Evolutionary conservation across 2,329 filamentous ascomycete species (phyloP).

Genomic region (Ascochyta clinopodiicola): DNA sequence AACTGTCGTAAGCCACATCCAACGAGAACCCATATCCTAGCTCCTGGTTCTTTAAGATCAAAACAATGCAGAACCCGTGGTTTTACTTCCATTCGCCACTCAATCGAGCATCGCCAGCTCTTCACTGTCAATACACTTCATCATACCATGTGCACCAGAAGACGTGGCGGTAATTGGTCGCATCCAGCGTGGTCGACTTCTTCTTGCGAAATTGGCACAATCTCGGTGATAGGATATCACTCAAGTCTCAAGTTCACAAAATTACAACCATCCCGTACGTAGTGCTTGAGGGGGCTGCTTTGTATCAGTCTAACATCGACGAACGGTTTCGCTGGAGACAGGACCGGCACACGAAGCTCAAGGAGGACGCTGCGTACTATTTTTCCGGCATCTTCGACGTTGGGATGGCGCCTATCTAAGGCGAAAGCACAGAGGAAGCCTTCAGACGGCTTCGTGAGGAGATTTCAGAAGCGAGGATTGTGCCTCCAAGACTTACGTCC

Average conservation of each 20-base stretch:
- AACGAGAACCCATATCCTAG: too few species aligned
- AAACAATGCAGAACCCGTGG: too few species aligned
- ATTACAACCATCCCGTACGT: slow-evolving; percentile 17
- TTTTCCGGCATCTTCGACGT: background rate
- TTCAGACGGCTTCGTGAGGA: slow-evolving; percentile 19
- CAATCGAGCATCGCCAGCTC: too few species aligned
- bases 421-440: slow-evolving; percentile 8
- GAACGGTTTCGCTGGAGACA: background rate
- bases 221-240: background rate
- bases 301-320: background rate
- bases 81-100: too few species aligned
- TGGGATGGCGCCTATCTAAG: slow-evolving; percentile 6
- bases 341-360: background rate
- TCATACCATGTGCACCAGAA: too few species aligned
- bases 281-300: background rate
- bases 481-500: slow-evolving; percentile 2
- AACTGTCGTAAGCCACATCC: too few species aligned
- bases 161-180: too few species aligned
- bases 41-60: too few species aligned
- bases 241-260: slow-evolving; percentile 10
- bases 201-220: background rate
- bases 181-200: background rate
- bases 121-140: too few species aligned
- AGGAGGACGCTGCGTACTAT: slow-evolving; percentile 2
- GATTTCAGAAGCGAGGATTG: slow-evolving; percentile 8